A percentile compares a stretch with the other conserved stretches of the same genome.
These are phyloP conservation scores for Phytophthora citricola DNA, from an alignment of 352 stramenopile species.

Conservation along the genomic window DNA sequence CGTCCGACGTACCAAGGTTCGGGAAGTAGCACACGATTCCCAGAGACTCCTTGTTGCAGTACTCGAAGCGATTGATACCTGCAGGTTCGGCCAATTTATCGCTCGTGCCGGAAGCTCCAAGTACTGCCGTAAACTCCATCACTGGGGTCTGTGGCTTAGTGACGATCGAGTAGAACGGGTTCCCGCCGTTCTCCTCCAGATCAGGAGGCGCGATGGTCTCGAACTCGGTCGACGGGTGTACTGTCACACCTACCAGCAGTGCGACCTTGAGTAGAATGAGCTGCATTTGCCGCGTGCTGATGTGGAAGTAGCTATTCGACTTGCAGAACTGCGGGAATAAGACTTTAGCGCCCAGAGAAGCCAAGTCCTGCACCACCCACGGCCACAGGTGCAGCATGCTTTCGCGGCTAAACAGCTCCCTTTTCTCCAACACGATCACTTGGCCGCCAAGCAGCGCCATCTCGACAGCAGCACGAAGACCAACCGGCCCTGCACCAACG, in stretches of 20 bases:
- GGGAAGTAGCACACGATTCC: conserved; percentile 83
- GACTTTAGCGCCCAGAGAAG: conserved; percentile 72
- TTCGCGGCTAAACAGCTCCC: conserved; percentile 72
- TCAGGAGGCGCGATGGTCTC: conserved; percentile 49
- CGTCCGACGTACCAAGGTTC: conserved; percentile 65
- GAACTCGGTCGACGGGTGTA: conserved; percentile 61
- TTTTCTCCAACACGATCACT: conserved; percentile 80
- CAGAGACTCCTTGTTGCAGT: conserved; percentile 69
- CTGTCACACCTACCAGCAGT: conserved; percentile 66
- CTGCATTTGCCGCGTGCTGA: conserved; percentile 81
- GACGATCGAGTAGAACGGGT: conserved; percentile 62
- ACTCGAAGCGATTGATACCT: conserved; percentile 75
- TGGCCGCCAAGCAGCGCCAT: conserved; percentile 66
- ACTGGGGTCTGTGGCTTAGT: conserved; percentile 73
- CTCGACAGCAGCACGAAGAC: conserved; percentile 75
- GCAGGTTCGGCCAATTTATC: conserved; percentile 60
- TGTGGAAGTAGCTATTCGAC: conserved; percentile 76
- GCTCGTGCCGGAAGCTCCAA: conserved; percentile 65
- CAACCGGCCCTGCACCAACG: conserved; percentile 70
- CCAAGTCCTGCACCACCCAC: conserved; percentile 80
- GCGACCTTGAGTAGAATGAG: conserved; percentile 83
- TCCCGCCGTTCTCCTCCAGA: conserved; percentile 53
- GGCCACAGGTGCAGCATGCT: conserved; percentile 86
- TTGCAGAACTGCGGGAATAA: conserved; percentile 78
- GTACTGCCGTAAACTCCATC: conserved; percentile 70